These are phyloP conservation scores for Diversispora epigaea DNA, from an alignment of 192 early-diverging fungal genomes.

Conservation along the genomic window DNA sequence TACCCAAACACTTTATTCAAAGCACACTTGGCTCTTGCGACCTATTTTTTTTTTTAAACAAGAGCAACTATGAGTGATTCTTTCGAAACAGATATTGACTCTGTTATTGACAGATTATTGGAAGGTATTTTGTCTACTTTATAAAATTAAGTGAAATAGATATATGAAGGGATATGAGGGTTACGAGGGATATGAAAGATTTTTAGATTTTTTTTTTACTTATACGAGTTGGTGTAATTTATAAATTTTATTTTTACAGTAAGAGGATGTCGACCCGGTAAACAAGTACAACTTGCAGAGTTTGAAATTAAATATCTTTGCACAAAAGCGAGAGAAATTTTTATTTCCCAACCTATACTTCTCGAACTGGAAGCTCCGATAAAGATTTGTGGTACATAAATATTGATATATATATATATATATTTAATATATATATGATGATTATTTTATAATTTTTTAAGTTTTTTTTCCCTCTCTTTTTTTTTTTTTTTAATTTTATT, in stretches of 20 bases:
- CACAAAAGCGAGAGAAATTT: constrained; percentile 90
- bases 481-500: background rate
- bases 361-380: constrained; percentile 93
- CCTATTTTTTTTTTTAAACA: background rate
- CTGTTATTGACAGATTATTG: constrained; percentile 84
- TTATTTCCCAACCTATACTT: constrained; percentile 90
- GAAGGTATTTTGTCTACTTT: constrained; percentile 66
- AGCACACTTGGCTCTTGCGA: constrained; percentile 20
- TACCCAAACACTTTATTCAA: background rate
- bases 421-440: constrained; percentile 12
- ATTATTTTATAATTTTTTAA: background rate
- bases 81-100: constrained; percentile 77
- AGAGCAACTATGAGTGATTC: constrained; percentile 50
- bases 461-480: background rate
- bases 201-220: background rate
- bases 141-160: background rate
- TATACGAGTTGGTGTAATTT: background rate
- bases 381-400: constrained; percentile 84
- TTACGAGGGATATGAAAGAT: too few species aligned
- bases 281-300: constrained; percentile 94
- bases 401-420: background rate
- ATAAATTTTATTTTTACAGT: constrained; percentile 56
- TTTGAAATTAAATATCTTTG: constrained; percentile 95
- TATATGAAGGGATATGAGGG: too few species aligned
- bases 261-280: constrained; percentile 90